Percentiles rank a stretch among this genome's conserved stretches.
Evolutionary conservation across 768 basidiomycete species (phyloP).

Genomic region (Clathrus columnatus): DNA sequence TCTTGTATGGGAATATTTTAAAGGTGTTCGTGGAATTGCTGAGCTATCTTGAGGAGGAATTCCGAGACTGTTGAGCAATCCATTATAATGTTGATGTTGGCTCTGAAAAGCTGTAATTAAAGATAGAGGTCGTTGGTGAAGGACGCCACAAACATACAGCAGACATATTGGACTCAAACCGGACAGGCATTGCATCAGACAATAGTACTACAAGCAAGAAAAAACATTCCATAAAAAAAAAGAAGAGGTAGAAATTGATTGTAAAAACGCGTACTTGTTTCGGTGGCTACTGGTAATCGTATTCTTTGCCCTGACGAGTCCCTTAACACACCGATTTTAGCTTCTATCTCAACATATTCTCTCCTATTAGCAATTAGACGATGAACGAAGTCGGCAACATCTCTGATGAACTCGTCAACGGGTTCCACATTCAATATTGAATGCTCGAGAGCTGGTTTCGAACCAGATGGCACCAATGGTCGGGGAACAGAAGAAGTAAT

Average conservation of each 20-base stretch:
- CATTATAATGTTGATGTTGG: constrained; percentile 85
- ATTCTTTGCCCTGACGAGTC: constrained; percentile 54
- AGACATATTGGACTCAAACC: constrained; percentile 93
- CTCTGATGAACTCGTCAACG: constrained; percentile 86
- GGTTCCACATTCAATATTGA: constrained; percentile 87
- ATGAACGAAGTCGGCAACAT: constrained; percentile 83
- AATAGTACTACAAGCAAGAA: constrained; percentile 44
- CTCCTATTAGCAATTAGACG: constrained; percentile 55
- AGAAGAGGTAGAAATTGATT: neutral
- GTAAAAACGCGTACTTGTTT: constrained; percentile 58
- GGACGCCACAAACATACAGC: constrained; percentile 45
- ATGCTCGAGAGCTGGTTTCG: constrained; percentile 21
- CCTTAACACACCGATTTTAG: constrained; percentile 73
- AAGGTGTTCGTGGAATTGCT: constrained; percentile 41
- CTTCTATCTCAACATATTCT: constrained; percentile 72
- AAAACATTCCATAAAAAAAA: neutral
- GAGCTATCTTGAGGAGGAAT: constrained; percentile 42
- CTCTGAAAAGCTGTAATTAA: constrained; percentile 33
- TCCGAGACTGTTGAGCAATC: constrained; percentile 76
- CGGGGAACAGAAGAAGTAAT: constrained; percentile 38
- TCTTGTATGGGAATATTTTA: constrained; percentile 69
- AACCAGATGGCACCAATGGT: neutral
- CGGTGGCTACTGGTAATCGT: constrained; percentile 63
- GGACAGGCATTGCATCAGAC: constrained; percentile 44
- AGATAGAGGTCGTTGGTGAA: constrained; percentile 15